Evolutionary conservation across 345 rosid species (phyloP), one percentile per base, ranked within the genome.

Genomic region (Hevea brasiliensis): DNA sequence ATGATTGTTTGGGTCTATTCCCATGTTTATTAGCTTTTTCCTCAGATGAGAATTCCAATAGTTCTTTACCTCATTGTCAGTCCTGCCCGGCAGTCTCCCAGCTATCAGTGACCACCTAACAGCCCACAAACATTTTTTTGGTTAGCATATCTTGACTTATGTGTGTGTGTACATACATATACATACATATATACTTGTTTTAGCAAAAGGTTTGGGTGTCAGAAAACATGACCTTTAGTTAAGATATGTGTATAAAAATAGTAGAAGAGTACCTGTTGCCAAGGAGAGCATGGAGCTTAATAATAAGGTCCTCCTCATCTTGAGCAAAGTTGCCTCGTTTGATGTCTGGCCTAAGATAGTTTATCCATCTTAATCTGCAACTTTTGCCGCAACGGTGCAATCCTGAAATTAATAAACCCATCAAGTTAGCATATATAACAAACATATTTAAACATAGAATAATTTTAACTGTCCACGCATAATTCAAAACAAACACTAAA

Each of bases 1-100:
- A 70, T 92, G 97, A 74, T 92, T 92, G 24, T 88, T 85, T 20
- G 97, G 97, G 74, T 92, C 92, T 26, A 92, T 85, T 51, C 97
- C 95, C 95, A 87, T 87, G 54, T 78, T 84, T 7, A 88, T 48
- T 4, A 89, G 91, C 77, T 89, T 91, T 67, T 69, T 85, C 69
- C 82, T 81, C 29, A 91, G 60, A 81, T 84, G 87, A 29, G 91
- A 85, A 62, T 72, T 82, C 80, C 82, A 79, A 18, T 75, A 73
- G 35, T 78, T 78, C 57, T 78, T 81, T 61, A 78, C 77, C n/a
- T 79, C 79, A 37, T 81, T 75, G 26, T 74, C 75, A 6, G 79
- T 78, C 51, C 85, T 72, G 63, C 82, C 82, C 15, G 72, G 82
- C 20, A 72, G 61, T 70, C 84, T 70, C 26, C 84, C 84, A 0